Percentiles rank a stretch among this genome's conserved stretches.
Evolutionary conservation across 2,329 filamentous ascomycete species (phyloP).

Genomic region (Tolypocladium tundrense): DNA sequence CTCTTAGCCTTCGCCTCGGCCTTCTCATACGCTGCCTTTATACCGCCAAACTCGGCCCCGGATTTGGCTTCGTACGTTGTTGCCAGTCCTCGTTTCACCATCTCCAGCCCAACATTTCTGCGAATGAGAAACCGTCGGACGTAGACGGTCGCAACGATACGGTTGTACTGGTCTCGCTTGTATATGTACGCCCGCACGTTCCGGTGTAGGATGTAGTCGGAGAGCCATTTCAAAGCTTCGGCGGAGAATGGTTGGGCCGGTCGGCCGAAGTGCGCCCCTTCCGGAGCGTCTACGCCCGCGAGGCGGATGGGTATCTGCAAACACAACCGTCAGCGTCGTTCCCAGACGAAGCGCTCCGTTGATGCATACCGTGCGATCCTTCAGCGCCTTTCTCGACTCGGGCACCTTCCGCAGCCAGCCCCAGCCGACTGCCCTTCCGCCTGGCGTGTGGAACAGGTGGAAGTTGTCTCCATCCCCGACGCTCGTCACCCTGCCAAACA

Average conservation of each 20-base stretch:
- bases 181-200: slow-evolving; percentile 77
- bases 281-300: slow-evolving; percentile 87
- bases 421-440: slow-evolving; percentile 81
- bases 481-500: slow-evolving; percentile 81
- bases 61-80: slow-evolving; percentile 90
- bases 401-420: slow-evolving; percentile 79
- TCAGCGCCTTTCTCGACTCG: slow-evolving; percentile 55
- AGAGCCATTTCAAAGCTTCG: slow-evolving; percentile 78
- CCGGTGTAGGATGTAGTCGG: slow-evolving; percentile 56
- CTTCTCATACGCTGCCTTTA: slow-evolving; percentile 51
- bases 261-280: slow-evolving; percentile 83
- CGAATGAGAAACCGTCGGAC: slow-evolving; percentile 59
- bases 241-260: slow-evolving; percentile 74
- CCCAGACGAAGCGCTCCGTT: neutral
- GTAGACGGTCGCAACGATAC: slow-evolving; percentile 78
- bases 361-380: slow-evolving; percentile 61
- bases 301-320: slow-evolving; percentile 73
- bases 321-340: slow-evolving; percentile 7
- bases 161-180: slow-evolving; percentile 82
- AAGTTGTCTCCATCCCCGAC: slow-evolving; percentile 97
- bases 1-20: slow-evolving; percentile 58
- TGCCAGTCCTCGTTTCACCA: slow-evolving; percentile 76
- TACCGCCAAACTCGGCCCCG: slow-evolving; percentile 78
- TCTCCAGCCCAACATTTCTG: slow-evolving; percentile 77
- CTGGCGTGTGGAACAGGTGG: slow-evolving; percentile 86